A percentile compares a stretch with the other conserved stretches of the same genome.
Conservation (phyloP, 768 basidiomycete species). For the Fomitopsis serialis region DNA sequence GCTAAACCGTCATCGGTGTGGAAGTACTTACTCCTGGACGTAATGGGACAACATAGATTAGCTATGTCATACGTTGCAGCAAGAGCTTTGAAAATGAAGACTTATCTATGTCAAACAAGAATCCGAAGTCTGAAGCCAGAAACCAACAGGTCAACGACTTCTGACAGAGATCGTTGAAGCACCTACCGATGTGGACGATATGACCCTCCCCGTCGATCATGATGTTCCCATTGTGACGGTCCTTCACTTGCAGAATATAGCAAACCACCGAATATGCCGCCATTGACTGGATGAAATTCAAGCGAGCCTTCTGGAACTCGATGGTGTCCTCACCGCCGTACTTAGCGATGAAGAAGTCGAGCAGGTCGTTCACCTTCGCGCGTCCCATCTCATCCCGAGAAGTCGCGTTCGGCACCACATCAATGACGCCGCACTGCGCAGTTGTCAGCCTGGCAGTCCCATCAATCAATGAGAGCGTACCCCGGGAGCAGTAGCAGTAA, state of each 20-base stretch:
- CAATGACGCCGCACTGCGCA: conserved; percentile 92
- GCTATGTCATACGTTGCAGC: conserved; percentile 20
- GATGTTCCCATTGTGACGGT: conserved; percentile 98
- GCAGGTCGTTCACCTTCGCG: conserved; percentile 93
- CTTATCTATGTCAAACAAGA: conserved; percentile 98
- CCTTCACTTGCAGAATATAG: conserved; percentile 98
- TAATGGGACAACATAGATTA: conserved; percentile 27
- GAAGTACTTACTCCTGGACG: conserved; percentile 61
- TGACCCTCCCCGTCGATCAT: conserved; percentile 99
- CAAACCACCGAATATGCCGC: conserved; percentile 98
- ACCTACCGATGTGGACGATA: conserved; percentile 89
- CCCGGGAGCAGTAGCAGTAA: conserved; percentile 94
- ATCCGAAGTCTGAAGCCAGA: conserved; percentile 74
- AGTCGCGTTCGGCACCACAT: conserved; percentile 96
- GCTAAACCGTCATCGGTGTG: too few species aligned
- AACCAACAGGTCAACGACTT: background rate
- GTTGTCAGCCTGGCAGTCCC: background rate
- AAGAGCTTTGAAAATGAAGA: conserved; percentile 27
- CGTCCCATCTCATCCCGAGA: conserved; percentile 99
- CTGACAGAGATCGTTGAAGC: background rate
- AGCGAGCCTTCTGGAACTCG: conserved; percentile 85
- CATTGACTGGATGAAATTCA: conserved; percentile 99
- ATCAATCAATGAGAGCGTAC: conserved; percentile 40
- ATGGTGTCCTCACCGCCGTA: conserved; percentile 89
- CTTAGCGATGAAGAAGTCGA: conserved; percentile 89